Evolutionary conservation across 2,329 filamentous ascomycete species (phyloP), one percentile per base, ranked within the genome.

Genomic region (Mycosphaerella sp.): DNA sequence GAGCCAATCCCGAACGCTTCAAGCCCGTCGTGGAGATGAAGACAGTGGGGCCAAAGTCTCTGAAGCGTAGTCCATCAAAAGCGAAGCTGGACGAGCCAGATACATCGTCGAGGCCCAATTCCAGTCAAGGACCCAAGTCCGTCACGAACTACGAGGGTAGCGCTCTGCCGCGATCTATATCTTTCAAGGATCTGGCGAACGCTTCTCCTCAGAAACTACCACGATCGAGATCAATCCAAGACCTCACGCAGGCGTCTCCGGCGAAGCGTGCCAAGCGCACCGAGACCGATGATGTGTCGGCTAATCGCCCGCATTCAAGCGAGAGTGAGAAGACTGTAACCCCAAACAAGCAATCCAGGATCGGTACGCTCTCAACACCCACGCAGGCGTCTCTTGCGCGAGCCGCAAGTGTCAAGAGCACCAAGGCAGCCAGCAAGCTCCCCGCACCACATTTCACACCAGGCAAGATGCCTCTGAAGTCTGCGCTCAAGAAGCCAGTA

Each of bases 321-420:
- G 47, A 83, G 11, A 74, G 76, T 29, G 76, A 80, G 54, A 73
- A 59, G 38, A 52, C 59, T 29, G 29, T 50, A 51, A 74, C 74
- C 8, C 76, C 82, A 43, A 51, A 56, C 26, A 38, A 46, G 32
- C 50, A 46, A n/a, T 49, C 50, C 7, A 56, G 78, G 51, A 57
- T 83, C 76, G 55, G 66, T n/a, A 64, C 68, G 31, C 74, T 92
- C 31, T 80, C 84, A 70, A 95, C 88, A 5, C 89, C 90, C 0
- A 93, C 87, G 7, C 89, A 89, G 68, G 76, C 88, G 6, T 89
- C 87, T 1, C 70, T 87, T 48, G 81, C 83, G 34, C 83, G 85
- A 42, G 73, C 78, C 45, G 72, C 78, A 51, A 82, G 76, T 60
- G 72, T 80, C 43, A 80, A 77, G 62, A 65, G 68, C 7, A 57